Base-by-base conservation (phyloP, 805 yeast genomes). In the Candida ovalis region DNA sequence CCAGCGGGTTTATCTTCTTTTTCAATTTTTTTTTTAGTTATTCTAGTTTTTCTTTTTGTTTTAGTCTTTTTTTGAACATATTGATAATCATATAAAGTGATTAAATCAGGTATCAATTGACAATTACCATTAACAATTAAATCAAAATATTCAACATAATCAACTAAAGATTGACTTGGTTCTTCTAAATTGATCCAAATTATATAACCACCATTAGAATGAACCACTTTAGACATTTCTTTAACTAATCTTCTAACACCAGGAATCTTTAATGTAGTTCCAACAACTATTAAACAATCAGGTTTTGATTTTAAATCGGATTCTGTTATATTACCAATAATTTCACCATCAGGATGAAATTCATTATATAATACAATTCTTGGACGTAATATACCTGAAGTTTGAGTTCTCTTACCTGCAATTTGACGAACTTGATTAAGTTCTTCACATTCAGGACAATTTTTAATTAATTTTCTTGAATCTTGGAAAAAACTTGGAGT, bases 271-370 rank as follows among this genome's bases (percentile, higher is more conserved):
- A 90, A 71, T 2, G 95, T 83, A 0, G 97, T 90, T 3, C 97
- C 97, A 7, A 86, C 87, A 44, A 90, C 83, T 6, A 90, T 67
- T 41, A 89, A 67, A 57, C 92, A 84, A 62, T 90, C 97, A 17
- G 95, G 90, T 35, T 75, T 76, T 10, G 74, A 66, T 49, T 72
- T 74, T 39, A 87, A 64, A 64, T 90, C 97, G 2, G 73, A 55
- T 17, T 84, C 84, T 4, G 89, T 77, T 3, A 86, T 78, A 45
- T 81, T 79, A 0, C 96, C 96, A 42, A 90, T 88, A 25, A 84
- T 78, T 40, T 92, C 96, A 52, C 94, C 90, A 62, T 89, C 96
- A 1, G 96, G 96, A 61, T 90, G 87, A 47, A 75, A 73, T 58
- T 90, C 88, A 70, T 87, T 75, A 72, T 91, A 84, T 9, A 84